These are phyloP conservation scores for Stereocaulon alpinum DNA, from an alignment of 495 filamentous ascomycete genomes.

Conservation along the genomic window DNA sequence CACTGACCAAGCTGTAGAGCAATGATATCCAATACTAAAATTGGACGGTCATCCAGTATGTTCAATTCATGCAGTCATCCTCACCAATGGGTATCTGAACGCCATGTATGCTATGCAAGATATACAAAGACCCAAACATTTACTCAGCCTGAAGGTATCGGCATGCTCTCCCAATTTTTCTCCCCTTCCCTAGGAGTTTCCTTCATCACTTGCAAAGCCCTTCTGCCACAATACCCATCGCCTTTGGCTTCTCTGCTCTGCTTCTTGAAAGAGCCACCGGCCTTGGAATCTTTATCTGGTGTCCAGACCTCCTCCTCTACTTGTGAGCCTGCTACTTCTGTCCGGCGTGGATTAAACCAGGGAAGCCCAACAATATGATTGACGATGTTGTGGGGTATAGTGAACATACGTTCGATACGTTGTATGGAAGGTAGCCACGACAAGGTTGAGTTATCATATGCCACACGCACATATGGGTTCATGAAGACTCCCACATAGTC, in stretches of 20 bases:
- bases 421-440: conserved; percentile 45
- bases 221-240: conserved; percentile 49
- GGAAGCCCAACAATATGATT: conserved; percentile 45
- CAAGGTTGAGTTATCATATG: conserved; percentile 46
- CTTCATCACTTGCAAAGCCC: conserved; percentile 46
- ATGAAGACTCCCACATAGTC: conserved; percentile 52
- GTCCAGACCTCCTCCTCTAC: conserved; percentile 48
- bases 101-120: not conserved
- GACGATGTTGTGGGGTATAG: conserved; percentile 42
- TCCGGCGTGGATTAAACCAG: conserved; percentile 46
- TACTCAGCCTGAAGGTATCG: conserved; percentile 22
- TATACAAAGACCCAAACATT: not conserved
- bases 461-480: conserved; percentile 63
- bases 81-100: conserved; percentile 11
- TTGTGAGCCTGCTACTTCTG: conserved; percentile 42
- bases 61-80: not conserved
- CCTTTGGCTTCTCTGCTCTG: conserved; percentile 35
- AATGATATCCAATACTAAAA: not conserved
- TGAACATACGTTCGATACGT: conserved; percentile 50
- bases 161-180: conserved; percentile 42
- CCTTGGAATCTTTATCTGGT: conserved; percentile 23
- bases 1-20: not conserved
- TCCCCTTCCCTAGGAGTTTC: conserved; percentile 39
- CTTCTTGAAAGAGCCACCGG: conserved; percentile 34
- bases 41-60: not conserved